phyloP scores from a whole-genome alignment of 139 green algal species.

The Chlamydomonas urium region DNA sequence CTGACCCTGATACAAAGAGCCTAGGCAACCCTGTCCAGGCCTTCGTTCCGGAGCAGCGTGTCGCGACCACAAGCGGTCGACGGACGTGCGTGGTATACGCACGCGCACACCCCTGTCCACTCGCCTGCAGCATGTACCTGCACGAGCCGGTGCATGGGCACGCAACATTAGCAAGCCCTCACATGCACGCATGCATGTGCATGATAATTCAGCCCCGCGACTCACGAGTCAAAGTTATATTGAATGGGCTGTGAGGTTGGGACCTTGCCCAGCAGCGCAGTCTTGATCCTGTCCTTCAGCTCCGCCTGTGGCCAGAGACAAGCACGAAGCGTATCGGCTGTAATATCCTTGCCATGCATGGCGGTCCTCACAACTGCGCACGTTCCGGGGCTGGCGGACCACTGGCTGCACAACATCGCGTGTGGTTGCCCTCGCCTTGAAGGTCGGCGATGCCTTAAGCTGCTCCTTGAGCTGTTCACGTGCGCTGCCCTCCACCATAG shows the following conservation, averaged over 20 bases:
- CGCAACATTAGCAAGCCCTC: neutral
- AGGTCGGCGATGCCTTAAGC: conserved; percentile 25
- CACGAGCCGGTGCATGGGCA: neutral
- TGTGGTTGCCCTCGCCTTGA: conserved; percentile 15
- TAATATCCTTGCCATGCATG: neutral
- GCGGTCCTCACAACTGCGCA: neutral
- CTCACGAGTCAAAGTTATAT: conserved; percentile 61
- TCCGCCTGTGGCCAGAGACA: conserved; percentile 18
- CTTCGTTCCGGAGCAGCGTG: too few relatives aligned
- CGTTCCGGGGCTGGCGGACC: neutral
- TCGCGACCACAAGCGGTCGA: too few relatives aligned
- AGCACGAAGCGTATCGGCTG: too few relatives aligned
- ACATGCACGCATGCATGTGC: neutral
- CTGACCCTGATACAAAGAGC: too few relatives aligned
- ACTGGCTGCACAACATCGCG: neutral
- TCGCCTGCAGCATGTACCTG: conserved; percentile 15
- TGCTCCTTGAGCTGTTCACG: conserved; percentile 28
- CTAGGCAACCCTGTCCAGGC: too few relatives aligned
- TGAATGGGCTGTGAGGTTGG: conserved; percentile 29
- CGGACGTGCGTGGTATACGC: neutral
- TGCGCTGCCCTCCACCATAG: conserved; percentile 6
- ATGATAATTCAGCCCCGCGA: neutral
- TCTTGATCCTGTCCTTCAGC: conserved; percentile 52
- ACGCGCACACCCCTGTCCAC: neutral
- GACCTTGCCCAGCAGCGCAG: conserved; percentile 38